A percentile compares a stretch with the other conserved stretches of the same genome.
Conservation (phyloP, 1,139 yeast genomes). For the Nakaseomyces bracarensis region DNA sequence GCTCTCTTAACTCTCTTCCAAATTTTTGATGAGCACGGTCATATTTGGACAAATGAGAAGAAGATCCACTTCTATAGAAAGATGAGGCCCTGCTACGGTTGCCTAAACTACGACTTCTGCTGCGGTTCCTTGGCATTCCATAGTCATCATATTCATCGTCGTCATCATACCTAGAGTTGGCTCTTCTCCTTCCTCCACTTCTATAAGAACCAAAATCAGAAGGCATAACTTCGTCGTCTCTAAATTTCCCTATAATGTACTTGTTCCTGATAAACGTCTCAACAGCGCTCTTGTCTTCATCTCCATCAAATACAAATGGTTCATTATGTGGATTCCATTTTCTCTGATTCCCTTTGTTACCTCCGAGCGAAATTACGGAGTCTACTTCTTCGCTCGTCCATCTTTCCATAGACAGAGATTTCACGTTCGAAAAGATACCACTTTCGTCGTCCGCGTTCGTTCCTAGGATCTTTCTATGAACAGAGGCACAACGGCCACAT, state of each 20-base stretch:
- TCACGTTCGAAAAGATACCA: slow-evolving; percentile 32
- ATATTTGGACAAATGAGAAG: slow-evolving; percentile 17
- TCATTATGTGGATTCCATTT: slow-evolving; percentile 40
- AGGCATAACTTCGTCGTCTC: slow-evolving; percentile 34
- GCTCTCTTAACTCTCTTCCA: slow-evolving; percentile 24
- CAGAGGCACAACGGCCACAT: slow-evolving; percentile 73
- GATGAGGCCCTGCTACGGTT: slow-evolving; percentile 6
- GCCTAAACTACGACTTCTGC: slow-evolving; percentile 5
- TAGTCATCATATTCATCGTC: slow-evolving; percentile 5
- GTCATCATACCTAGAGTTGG: not conserved
- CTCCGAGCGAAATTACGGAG: slow-evolving; percentile 27
- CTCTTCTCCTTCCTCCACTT: not conserved
- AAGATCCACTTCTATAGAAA: slow-evolving; percentile 9
- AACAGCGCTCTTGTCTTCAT: slow-evolving; percentile 35
- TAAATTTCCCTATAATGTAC: slow-evolving; percentile 46
- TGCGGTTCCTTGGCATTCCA: slow-evolving; percentile 6
- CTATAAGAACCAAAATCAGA: slow-evolving; percentile 19
- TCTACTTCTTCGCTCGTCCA: slow-evolving; percentile 42
- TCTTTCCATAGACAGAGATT: slow-evolving; percentile 59
- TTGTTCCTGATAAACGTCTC: slow-evolving; percentile 51
- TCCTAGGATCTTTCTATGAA: slow-evolving; percentile 33
- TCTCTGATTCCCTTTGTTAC: slow-evolving; percentile 29
- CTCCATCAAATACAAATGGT: slow-evolving; percentile 60
- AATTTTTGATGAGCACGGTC: slow-evolving; percentile 24
- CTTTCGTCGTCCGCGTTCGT: slow-evolving; percentile 30